Base-by-base conservation (phyloP, 129 eudicot genomes). In the Tagetes patula region DNA sequence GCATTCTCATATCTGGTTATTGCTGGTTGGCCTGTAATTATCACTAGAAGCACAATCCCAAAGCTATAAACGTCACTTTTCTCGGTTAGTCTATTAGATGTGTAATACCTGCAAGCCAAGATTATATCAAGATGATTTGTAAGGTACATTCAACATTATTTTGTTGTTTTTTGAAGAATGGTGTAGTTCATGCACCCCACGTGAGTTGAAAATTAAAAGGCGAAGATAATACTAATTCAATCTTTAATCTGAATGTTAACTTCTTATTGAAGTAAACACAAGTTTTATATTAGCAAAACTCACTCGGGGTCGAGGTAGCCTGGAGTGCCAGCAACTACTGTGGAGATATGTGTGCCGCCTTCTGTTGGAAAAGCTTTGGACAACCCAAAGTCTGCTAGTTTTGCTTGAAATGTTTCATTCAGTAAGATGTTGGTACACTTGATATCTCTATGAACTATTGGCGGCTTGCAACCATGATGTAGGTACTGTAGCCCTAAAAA, bases 281-380 rank as follows among this genome's bases (percentile, higher is more conserved):
- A 55, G 37, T 36, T 47, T 7, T 42, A 49, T 1, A 54, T 34
- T 3, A 6, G 20, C 11, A 49, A 42, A 3, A 74, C 88, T 85
- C 53, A 88, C 95, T 83, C 86, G 0, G 95, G 90, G 72, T 88
- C 95, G 1, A 85, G 68, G 69, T 88, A 85, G 2, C 90, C 95
- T 11, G 70, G 80, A 8, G 90, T 88, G 42, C 95, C 95, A 12
- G 82, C 83, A 62, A 84, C 74, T 13, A 32, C 70, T 3, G 87
- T 77, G n/a, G 89, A 82, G 34, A 84, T 77, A 65, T 79, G 82
- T 37, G 85, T 61, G 45, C 83, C 82, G n/a, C 53, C 77, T 75
- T 88, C 87, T 1, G 37, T 20, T 1, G 87, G 67, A 58, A 81
- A 85, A 40, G 78, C 78, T 80, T 65, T 84, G 11, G 85, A 84